Evolutionary conservation across 2,329 filamentous ascomycete species (phyloP).

Genomic region (Raffaelea ambrosiae): DNA sequence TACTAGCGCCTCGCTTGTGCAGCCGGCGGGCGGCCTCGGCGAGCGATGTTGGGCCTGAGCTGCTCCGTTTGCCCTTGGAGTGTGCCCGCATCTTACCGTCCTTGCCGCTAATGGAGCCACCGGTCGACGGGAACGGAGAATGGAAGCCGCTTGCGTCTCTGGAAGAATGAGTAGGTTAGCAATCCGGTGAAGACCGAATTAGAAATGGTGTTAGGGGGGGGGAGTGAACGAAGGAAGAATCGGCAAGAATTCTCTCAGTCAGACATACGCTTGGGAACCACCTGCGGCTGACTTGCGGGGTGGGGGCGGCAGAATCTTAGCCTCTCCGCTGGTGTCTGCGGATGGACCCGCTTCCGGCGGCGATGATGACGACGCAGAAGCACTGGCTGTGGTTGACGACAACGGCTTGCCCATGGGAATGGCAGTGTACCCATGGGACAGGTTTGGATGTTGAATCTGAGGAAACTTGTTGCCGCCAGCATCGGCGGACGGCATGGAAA

Average conservation of each 20-base stretch:
- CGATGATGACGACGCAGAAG: slow-evolving; percentile 3
- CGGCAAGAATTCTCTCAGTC: too few relatives aligned
- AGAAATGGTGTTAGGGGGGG: too few relatives aligned
- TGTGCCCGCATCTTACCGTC: slow-evolving; percentile 23
- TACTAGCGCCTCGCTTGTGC: slow-evolving; percentile 13
- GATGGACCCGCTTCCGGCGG: not conserved
- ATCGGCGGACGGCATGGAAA: slow-evolving; percentile 10
- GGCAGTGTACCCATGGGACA: slow-evolving; percentile 12
- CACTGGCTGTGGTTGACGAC: not conserved
- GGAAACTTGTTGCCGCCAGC: slow-evolving; percentile 11
- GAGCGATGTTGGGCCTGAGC: slow-evolving; percentile 5
- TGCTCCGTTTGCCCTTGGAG: slow-evolving; percentile 7
- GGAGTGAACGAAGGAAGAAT: too few relatives aligned
- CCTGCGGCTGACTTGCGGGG: not conserved
- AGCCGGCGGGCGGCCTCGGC: slow-evolving; percentile 9
- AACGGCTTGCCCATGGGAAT: slow-evolving; percentile 6
- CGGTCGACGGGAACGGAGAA: too few relatives aligned
- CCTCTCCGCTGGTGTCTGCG: not conserved
- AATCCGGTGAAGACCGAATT: too few relatives aligned
- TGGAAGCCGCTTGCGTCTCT: too few relatives aligned
- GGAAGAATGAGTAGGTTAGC: too few relatives aligned
- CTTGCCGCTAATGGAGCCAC: slow-evolving; percentile 13
- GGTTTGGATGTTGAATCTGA: slow-evolving; percentile 15
- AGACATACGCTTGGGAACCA: too few relatives aligned
- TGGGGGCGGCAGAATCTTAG: slow-evolving; percentile 2